These are phyloP conservation scores for Ambrosia trifida DNA, from an alignment of 129 eudicot genomes.

Conservation along the genomic window DNA sequence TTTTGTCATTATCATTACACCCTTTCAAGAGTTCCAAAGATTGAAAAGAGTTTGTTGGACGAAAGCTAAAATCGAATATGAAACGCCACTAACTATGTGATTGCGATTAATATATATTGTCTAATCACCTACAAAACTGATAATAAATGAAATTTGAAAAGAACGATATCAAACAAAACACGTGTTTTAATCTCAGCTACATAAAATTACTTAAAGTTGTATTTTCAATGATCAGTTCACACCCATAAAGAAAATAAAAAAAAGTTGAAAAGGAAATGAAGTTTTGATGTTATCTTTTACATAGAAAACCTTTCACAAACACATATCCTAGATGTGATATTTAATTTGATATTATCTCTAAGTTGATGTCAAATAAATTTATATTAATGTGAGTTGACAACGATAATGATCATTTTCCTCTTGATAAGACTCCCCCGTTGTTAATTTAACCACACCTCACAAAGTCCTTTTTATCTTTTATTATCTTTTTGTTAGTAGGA, in stretches of 20 bases:
- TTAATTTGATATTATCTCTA: constrained; percentile 39
- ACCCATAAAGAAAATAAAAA: neutral
- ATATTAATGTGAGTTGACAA: constrained; percentile 19
- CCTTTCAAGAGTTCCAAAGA: too few relatives aligned
- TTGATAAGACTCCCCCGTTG: constrained; percentile 33
- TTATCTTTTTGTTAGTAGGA: constrained; percentile 33
- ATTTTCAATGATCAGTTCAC: constrained; percentile 3
- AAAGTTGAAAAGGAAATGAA: neutral
- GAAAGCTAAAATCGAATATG: too few relatives aligned
- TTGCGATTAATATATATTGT: too few relatives aligned
- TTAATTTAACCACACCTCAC: constrained; percentile 36
- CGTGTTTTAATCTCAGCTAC: too few relatives aligned
- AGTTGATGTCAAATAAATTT: constrained; percentile 23
- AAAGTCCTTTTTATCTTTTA: constrained; percentile 3
- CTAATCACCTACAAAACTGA: too few relatives aligned
- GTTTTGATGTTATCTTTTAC: constrained; percentile 22
- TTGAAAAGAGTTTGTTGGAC: too few relatives aligned
- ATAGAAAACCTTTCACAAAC: constrained; percentile 10
- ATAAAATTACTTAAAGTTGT: neutral
- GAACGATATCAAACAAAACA: too few relatives aligned
- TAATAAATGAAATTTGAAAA: too few relatives aligned
- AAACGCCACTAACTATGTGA: too few relatives aligned
- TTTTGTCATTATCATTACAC: too few relatives aligned
- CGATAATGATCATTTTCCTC: constrained; percentile 38
- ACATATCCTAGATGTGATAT: constrained; percentile 24